Percentiles rank a stretch among this genome's conserved stretches.
Evolutionary conservation across 2,329 filamentous ascomycete species (phyloP).

Genomic region (Microcyclospora tardicrescens): DNA sequence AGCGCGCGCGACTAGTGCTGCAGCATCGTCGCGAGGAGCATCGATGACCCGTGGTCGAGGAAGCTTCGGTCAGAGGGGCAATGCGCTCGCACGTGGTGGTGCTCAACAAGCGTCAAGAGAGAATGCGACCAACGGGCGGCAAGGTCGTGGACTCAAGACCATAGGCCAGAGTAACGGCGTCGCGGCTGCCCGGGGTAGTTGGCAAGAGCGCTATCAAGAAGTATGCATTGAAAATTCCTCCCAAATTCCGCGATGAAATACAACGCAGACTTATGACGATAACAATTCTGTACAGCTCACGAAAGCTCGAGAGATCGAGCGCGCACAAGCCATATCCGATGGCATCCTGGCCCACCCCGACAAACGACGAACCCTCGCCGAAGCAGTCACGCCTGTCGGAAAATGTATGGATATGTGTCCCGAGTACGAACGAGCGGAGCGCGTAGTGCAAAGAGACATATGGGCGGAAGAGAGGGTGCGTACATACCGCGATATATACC

Average conservation of each 20-base stretch:
- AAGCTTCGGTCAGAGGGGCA: background rate
- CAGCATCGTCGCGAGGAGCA: slow-evolving; percentile 3
- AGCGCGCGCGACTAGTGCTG: slow-evolving; percentile 2
- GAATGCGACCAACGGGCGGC: background rate
- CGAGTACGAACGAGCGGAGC: slow-evolving; percentile 48
- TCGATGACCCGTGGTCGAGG: slow-evolving; percentile 2
- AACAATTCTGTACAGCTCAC: slow-evolving; percentile 29
- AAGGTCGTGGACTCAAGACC: background rate
- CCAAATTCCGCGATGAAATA: too few species aligned
- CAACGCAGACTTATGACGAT: slow-evolving; percentile 5
- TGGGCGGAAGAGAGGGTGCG: slow-evolving; percentile 47
- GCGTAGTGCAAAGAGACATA: slow-evolving; percentile 49
- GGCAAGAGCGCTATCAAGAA: slow-evolving; percentile 5
- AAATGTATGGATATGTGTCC: slow-evolving; percentile 53
- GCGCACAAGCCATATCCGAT: slow-evolving; percentile 38
- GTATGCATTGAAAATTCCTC: slow-evolving; percentile 3
- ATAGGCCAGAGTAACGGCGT: background rate
- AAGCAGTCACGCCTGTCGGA: slow-evolving; percentile 49
- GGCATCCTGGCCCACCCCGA: slow-evolving; percentile 47
- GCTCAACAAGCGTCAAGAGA: background rate
- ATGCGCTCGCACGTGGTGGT: background rate
- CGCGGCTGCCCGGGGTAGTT: slow-evolving; percentile 1
- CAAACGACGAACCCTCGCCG: slow-evolving; percentile 44
- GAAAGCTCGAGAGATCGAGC: slow-evolving; percentile 36
- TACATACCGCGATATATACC: slow-evolving; percentile 3